These are phyloP conservation scores for Vaccinium macrocarpon DNA, from an alignment of 148 eudicot genomes.

Conservation along the genomic window DNA sequence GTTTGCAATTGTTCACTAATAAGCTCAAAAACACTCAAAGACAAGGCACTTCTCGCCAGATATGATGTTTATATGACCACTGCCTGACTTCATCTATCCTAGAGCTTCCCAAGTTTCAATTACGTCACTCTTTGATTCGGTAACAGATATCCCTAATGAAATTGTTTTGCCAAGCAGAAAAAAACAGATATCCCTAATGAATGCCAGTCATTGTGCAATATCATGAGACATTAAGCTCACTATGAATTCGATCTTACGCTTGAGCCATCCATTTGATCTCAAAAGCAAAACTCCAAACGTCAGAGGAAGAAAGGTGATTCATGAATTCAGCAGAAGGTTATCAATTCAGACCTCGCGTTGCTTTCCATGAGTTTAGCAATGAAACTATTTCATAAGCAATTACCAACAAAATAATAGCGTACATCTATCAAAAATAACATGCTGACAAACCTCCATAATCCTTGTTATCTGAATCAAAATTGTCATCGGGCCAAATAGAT, in stretches of 20 bases:
- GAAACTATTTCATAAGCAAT: not conserved
- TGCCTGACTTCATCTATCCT: not conserved
- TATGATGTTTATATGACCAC: not conserved
- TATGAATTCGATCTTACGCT: not conserved
- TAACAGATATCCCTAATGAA: not conserved
- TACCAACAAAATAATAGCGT: not conserved
- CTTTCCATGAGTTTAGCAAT: not conserved
- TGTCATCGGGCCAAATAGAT: conserved; percentile 56
- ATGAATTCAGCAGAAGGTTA: not conserved
- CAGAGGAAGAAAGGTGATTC: not conserved
- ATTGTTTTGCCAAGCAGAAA: too few species aligned
- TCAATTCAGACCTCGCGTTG: not conserved
- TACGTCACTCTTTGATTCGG: not conserved
- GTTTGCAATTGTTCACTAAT: not conserved
- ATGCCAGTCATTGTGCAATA: not conserved
- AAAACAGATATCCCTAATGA: not conserved
- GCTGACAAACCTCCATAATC: conserved; percentile 67
- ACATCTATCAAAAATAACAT: not conserved
- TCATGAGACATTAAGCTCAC: not conserved
- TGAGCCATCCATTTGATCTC: not conserved
- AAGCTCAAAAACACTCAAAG: not conserved
- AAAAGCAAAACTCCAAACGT: not conserved
- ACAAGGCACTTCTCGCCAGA: not conserved
- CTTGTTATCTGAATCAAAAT: conserved; percentile 54
- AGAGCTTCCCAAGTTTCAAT: not conserved